Evolutionary conservation across 1,284 basidiomycete genomes (phyloP), one percentile per base, ranked within the genome.

Genomic region (Rhodofomes roseus): DNA sequence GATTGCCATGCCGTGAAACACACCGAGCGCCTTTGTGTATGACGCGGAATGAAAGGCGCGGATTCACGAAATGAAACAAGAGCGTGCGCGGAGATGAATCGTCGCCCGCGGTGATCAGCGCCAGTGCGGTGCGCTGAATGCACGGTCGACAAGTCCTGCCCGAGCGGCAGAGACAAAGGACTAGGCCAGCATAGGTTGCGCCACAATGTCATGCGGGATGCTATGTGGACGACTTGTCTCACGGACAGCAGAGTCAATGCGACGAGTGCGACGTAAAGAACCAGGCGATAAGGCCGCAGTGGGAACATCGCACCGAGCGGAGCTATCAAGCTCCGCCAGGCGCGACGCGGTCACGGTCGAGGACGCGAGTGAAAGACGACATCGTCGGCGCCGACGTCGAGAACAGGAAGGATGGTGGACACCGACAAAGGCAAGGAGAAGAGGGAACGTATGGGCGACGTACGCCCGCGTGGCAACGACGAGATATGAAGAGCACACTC

Each of bases 401-500:
- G 16, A 48, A 14, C 7, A 48, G 9, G 1, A 57, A 54, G 37
- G 55, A 57, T 57, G 44, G 23, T 16, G 27, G 55, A 52, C 20
- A 34, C 5, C 5, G 55, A 54, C 58, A 22, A n/a, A 44, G 56
- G 54, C 44, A 41, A 22, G 40, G 48, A 16, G 4, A 54, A 14
- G 12, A 59, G 12, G 20, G 37, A 31, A 55, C 41, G 40, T 27
- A 23, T 34, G 54, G 9, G 50, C 54, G 56, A 43, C 54, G 53
- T 56, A 22, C 25, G 50, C 7, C 27, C 18, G 50, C 27, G 50
- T 22, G 50, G 14, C 44, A 56, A 44, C 29, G 52, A 12, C 12
- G 39, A 43, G 50, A 40, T 51, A 8, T 29, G 52, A 23, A 50
- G 46, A 54, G 22, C 48, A 40, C 46, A 79, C 81, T 69, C 69